Evolutionary conservation across 176 grass and related monocot species (phyloP).

Genomic region (Phragmites australis): DNA sequence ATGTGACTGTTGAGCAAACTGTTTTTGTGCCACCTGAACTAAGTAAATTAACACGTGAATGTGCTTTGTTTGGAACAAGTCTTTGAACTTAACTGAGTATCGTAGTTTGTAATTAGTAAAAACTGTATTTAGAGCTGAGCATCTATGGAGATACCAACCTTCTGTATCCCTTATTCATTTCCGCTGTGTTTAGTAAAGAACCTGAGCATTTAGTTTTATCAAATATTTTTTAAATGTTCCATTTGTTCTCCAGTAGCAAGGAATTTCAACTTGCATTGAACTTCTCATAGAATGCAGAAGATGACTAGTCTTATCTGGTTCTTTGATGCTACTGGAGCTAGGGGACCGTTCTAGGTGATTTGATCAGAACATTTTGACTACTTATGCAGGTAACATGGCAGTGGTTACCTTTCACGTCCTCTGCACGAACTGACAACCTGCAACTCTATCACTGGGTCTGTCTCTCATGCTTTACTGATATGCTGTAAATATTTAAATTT

Average conservation of each 20-base stretch:
- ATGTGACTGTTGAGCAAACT: background rate
- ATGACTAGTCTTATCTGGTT: conserved; percentile 11
- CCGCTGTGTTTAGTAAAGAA: background rate
- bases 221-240: conserved; percentile 1
- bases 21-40: background rate
- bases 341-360: background rate
- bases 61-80: background rate
- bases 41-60: background rate
- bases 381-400: conserved; percentile 81
- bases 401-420: conserved; percentile 93
- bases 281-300: background rate
- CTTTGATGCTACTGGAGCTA: conserved; percentile 11
- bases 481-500: conserved; percentile 17
- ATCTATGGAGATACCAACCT: background rate
- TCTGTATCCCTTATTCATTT: background rate
- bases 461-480: conserved; percentile 32
- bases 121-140: background rate
- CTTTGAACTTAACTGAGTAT: background rate
- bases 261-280: background rate
- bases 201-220: background rate
- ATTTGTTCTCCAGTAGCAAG: conserved; percentile 3
- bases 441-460: conserved; percentile 95
- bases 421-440: conserved; percentile 77
- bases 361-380: conserved; percentile 30
- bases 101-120: background rate